phyloP scores from a whole-genome alignment of 108 stramenopile species.

The Pseudonitzschia multiseries region DNA sequence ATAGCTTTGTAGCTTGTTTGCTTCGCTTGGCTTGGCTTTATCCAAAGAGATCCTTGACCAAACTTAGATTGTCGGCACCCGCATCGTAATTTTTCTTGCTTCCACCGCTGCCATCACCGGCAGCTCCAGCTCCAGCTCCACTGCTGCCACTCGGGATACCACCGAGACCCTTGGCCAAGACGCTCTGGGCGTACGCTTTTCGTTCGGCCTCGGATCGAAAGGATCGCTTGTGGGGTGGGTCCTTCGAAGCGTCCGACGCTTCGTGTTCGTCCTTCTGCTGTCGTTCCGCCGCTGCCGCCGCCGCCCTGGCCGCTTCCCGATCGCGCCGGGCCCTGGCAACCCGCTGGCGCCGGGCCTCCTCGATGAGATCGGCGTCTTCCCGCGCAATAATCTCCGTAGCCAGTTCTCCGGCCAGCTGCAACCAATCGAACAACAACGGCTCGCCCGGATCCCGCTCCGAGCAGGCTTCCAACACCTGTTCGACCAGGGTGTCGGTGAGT shows the following conservation, averaged over 20 bases:
- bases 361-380: conserved; percentile 8
- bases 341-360: not conserved
- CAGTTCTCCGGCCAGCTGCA: conserved; percentile 18
- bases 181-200: conserved; percentile 14
- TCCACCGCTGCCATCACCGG: not conserved
- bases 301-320: not conserved
- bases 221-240: not conserved
- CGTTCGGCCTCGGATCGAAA: conserved; percentile 19
- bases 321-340: not conserved
- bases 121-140: no score
- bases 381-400: conserved; percentile 9
- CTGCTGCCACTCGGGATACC: not conserved
- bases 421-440: conserved; percentile 23
- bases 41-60: conserved; percentile 16
- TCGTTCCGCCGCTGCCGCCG: not conserved
- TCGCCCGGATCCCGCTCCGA: conserved; percentile 14
- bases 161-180: not conserved
- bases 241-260: no score
- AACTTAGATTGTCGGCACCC: conserved; percentile 7
- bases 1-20: no score
- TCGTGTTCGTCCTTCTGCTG: not conserved
- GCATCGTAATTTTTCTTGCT: conserved; percentile 10
- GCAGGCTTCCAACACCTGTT: not conserved
- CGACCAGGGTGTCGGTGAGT: conserved; percentile 3
- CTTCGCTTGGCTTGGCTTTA: not conserved